These are phyloP conservation scores for Cladochytrium tenue DNA, from an alignment of 371 early-diverging fungal genomes.

Conservation along the genomic window DNA sequence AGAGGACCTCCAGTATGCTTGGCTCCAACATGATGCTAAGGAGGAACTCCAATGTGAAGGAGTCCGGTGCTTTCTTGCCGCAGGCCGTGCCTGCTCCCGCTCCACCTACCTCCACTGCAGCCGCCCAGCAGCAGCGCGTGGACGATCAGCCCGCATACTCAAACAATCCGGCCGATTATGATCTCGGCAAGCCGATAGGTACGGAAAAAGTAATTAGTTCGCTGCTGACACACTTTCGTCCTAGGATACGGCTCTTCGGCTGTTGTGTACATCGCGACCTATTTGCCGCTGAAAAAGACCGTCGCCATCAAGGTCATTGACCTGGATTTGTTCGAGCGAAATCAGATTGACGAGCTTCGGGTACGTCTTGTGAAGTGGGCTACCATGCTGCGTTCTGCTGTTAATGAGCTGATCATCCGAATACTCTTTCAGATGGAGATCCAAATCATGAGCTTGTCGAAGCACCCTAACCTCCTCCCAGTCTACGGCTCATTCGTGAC, in stretches of 20 bases:
- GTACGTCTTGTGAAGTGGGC: constrained; percentile 40
- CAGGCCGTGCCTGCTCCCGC: no score
- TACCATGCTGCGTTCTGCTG: constrained; percentile 9
- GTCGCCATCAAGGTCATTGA: constrained; percentile 89
- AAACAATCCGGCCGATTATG: constrained; percentile 38
- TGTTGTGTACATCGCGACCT: constrained; percentile 77
- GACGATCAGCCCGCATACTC: constrained; percentile 22
- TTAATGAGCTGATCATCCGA: constrained; percentile 1
- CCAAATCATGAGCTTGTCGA: constrained; percentile 82
- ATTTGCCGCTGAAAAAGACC: constrained; percentile 67
- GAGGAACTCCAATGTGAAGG: no score
- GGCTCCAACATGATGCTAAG: no score
- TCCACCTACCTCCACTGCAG: no score
- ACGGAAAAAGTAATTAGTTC: neutral
- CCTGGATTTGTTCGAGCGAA: constrained; percentile 88
- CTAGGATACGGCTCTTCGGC: constrained; percentile 89
- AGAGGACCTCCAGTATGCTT: no score
- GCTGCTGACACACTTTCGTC: neutral
- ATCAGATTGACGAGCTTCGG: constrained; percentile 89
- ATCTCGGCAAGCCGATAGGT: constrained; percentile 39
- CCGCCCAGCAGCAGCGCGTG: no score
- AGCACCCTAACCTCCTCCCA: constrained; percentile 80
- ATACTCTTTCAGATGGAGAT: constrained; percentile 67
- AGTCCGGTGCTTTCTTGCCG: no score
- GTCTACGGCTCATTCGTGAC: constrained; percentile 83